These are phyloP conservation scores for Magnolia changhungtana DNA, from an alignment of 164 flowering plant species.

Conservation along the genomic window DNA sequence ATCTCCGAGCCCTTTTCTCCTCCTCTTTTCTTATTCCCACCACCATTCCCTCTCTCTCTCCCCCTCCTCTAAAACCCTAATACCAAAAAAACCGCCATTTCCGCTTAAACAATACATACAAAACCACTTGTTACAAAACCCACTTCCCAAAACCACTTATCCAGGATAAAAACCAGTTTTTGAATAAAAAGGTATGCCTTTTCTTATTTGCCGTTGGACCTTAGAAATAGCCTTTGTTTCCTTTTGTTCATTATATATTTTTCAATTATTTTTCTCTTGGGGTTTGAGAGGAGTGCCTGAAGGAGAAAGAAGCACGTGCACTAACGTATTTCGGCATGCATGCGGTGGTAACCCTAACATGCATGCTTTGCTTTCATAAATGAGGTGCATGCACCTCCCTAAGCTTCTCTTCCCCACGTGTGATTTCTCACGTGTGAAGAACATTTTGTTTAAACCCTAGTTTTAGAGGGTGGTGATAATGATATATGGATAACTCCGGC, in stretches of 20 bases:
- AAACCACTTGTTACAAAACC: neutral
- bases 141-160: conserved; percentile 2
- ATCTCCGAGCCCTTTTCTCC: conserved; percentile 13
- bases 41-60: conserved; percentile 2
- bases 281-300: conserved; percentile 3
- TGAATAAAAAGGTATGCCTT: neutral
- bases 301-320: conserved; percentile 11
- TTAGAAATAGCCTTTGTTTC: neutral
- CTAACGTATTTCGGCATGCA: neutral
- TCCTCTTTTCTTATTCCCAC: conserved; percentile 23
- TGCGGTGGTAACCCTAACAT: neutral
- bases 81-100: neutral
- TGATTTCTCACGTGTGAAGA: neutral
- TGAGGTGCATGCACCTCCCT: conserved; percentile 1
- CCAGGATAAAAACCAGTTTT: neutral
- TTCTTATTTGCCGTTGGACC: neutral
- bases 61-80: neutral
- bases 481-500: neutral
- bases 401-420: neutral
- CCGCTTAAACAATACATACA: neutral
- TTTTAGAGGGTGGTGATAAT: neutral
- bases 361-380: conserved; percentile 2
- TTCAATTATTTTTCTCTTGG: neutral
- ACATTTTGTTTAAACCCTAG: neutral
- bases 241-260: neutral